Percentiles rank a stretch among this genome's conserved stretches.
These are phyloP conservation scores for Vitis labrusca DNA, from an alignment of 164 flowering plant species.

Conservation along the genomic window DNA sequence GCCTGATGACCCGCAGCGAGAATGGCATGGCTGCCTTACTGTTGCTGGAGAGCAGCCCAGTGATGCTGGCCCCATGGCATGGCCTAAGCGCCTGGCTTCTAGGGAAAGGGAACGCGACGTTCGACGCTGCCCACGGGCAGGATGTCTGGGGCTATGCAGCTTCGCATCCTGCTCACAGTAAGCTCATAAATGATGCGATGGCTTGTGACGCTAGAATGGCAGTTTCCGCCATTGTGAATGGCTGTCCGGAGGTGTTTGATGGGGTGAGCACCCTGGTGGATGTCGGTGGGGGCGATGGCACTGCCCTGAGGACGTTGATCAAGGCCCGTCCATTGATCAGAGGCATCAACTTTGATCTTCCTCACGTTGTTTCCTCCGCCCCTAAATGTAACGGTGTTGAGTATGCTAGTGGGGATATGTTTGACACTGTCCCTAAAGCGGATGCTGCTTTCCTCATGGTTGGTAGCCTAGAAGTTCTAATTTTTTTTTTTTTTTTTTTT, in stretches of 20 bases:
- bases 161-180: conserved; percentile 29
- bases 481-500: too few species aligned
- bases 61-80: conserved; percentile 57
- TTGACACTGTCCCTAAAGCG: conserved; percentile 41
- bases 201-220: conserved; percentile 43
- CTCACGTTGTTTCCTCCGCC: conserved; percentile 48
- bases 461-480: background rate
- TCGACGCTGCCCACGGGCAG: conserved; percentile 34
- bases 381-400: conserved; percentile 25
- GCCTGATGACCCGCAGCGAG: conserved; percentile 23
- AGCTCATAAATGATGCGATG: conserved; percentile 54
- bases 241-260: conserved; percentile 39
- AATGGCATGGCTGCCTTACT: conserved; percentile 42
- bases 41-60: conserved; percentile 40
- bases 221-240: conserved; percentile 23
- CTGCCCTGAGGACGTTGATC: conserved; percentile 31
- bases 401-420: conserved; percentile 63
- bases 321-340: conserved; percentile 53
- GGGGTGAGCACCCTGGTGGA: conserved; percentile 43
- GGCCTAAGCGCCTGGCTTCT: conserved; percentile 25
- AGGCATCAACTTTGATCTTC: conserved; percentile 67
- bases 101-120: conserved; percentile 16
- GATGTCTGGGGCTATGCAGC: conserved; percentile 48
- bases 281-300: conserved; percentile 60
- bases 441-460: conserved; percentile 60